phyloP scores from a whole-genome alignment of 2,329 filamentous ascomycete genomes.

The Diaporthe sp. region DNA sequence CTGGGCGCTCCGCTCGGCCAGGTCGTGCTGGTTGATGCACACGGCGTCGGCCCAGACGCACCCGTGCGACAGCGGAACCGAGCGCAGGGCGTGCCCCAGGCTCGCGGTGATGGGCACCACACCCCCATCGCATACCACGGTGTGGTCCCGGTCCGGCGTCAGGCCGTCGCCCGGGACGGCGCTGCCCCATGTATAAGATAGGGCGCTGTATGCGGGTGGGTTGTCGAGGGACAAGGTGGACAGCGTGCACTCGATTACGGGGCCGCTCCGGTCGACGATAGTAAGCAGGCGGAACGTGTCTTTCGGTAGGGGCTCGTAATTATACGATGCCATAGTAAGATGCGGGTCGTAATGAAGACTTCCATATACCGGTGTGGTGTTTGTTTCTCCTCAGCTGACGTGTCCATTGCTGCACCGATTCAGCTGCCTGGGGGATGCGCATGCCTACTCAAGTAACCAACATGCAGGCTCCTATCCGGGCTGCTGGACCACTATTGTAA shows the following conservation, averaged over 20 bases:
- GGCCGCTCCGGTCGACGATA: not conserved
- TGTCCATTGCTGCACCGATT: too few species aligned
- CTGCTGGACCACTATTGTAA: too few species aligned
- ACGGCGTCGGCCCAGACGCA: conserved; percentile 1
- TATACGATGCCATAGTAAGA: not conserved
- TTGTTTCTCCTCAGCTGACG: too few species aligned
- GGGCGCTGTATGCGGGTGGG: not conserved
- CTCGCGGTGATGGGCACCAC: not conserved
- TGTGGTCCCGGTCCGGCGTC: not conserved
- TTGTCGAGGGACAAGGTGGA: not conserved
- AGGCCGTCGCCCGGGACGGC: not conserved
- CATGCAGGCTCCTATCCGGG: too few species aligned
- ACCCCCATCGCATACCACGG: not conserved
- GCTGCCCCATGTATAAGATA: conserved; percentile 1
- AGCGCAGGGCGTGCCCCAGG: not conserved
- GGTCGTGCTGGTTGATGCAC: conserved; percentile 4
- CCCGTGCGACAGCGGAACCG: not conserved
- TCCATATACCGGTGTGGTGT: too few species aligned
- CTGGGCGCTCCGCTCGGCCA: not conserved
- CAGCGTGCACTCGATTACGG: not conserved
- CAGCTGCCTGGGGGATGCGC: too few species aligned
- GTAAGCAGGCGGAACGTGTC: not conserved
- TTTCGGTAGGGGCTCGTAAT: not conserved
- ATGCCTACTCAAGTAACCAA: too few species aligned
- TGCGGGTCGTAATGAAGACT: not conserved